These are phyloP conservation scores for Mycena albidolilacea DNA, from an alignment of 768 basidiomycete genomes.

Conservation along the genomic window DNA sequence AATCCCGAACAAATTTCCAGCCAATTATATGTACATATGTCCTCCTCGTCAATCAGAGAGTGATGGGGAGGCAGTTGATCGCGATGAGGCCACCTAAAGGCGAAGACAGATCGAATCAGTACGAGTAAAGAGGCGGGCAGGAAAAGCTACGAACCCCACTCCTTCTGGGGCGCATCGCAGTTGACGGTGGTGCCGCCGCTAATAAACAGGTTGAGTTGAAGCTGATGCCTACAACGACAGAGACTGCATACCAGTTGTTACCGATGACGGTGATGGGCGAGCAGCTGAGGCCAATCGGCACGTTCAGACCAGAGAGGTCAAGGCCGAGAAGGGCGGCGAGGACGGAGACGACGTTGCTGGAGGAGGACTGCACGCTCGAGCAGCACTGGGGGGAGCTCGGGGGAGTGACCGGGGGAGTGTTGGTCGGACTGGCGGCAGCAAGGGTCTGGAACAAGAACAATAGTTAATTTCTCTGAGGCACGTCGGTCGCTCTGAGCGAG, in stretches of 20 bases:
- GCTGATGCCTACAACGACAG: background rate
- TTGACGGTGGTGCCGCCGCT: constrained; percentile 12
- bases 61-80: constrained; percentile 17
- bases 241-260: constrained; percentile 22
- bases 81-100: constrained; percentile 5
- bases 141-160: constrained; percentile 12
- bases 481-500: too few relatives aligned
- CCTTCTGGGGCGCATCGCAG: constrained; percentile 20
- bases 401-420: too few relatives aligned
- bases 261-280: constrained; percentile 36
- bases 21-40: too few relatives aligned
- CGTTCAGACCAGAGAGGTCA: constrained; percentile 27
- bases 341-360: background rate
- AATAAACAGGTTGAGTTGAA: background rate
- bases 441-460: too few relatives aligned
- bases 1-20: too few relatives aligned
- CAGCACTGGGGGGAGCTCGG: too few relatives aligned
- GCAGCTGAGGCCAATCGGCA: constrained; percentile 37
- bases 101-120: background rate
- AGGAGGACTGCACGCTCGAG: background rate
- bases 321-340: constrained; percentile 1
- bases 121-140: background rate
- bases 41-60: background rate
- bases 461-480: too few relatives aligned
- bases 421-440: too few relatives aligned